Conservation (phyloP, 2,329 filamentous ascomycete genomes). For the Pseudogymnoascus sp. region DNA sequence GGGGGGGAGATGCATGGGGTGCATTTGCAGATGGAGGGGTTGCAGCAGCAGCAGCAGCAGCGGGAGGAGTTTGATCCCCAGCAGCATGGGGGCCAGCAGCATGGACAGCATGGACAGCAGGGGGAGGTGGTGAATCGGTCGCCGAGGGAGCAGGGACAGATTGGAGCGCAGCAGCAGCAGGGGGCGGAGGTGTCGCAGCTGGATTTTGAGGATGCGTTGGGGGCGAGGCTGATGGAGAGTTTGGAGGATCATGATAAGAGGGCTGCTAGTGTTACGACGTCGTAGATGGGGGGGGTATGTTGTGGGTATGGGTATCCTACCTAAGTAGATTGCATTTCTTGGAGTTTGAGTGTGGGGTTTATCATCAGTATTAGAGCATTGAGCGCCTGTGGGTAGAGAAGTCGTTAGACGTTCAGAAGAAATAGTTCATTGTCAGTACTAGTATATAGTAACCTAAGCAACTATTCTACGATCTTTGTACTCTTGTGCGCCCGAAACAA, state of each 20-base stretch:
- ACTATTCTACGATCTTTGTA: not conserved
- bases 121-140: not conserved
- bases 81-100: not conserved
- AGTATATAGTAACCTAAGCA: not conserved
- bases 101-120: not conserved
- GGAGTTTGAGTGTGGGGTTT: not conserved
- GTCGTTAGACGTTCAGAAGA: not conserved
- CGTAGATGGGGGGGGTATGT: not conserved
- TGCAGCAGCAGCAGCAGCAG: not conserved
- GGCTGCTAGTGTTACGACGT: constrained; percentile 1
- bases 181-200: not conserved
- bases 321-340: not conserved
- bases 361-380: not conserved
- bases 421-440: not conserved
- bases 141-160: not conserved
- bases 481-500: not conserved
- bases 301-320: too few relatives aligned
- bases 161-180: not conserved
- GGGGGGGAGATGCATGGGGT: not conserved
- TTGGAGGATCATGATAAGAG: constrained; percentile 11
- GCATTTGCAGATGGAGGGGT: not conserved
- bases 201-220: constrained; percentile 9
- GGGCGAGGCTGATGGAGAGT: constrained; percentile 6
- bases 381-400: not conserved
- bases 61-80: not conserved